Base-by-base conservation (phyloP, 345 rosid genomes). In the Eutrema heterophyllum region DNA sequence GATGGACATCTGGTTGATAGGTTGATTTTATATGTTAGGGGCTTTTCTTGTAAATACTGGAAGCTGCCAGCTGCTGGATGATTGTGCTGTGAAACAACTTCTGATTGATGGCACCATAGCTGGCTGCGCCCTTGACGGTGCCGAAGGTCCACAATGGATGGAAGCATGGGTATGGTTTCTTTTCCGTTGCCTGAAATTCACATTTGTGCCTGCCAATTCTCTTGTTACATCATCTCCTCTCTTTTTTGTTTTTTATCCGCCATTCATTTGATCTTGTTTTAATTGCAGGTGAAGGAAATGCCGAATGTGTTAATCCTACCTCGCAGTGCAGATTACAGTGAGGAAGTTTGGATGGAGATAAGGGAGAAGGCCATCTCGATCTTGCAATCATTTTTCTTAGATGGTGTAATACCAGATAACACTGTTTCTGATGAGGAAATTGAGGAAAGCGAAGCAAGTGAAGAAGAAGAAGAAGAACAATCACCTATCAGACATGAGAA, bases 101-200 rank as follows among this genome's bases (percentile, higher is more conserved):
- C 77, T 96, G 55, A 92, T 96, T 83, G 96, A 96, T 80, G 99
- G 97, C 50, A 88, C 89, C 35, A 81, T 92, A 70, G 99, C 96
- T 75, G 98, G 99, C 45, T 92, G 98, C 81, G 97, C 99, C 39
- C 70, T 96, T 79, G 99, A 96, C 81, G 98, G 99, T 64, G 97
- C 87, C 60, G 99, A 96, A 85, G 98, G 99, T 64, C 99, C 99
- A 26, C 98, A 90, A 21, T 96, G 98, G 99, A 92, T 96, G 98
- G 99, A 96, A 89, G 99, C 98, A 63, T 92, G 99, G 99, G 99
- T 96, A 90, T 80, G 87, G 9, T 2, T 76, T 64, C 48, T 30
- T 13, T 45, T 45, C 38, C 57, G 5, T 33, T 72, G 21, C 21
- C 21, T 21, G 21, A 21, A 21, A 21, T 21, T 54, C 64, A 64